These are phyloP conservation scores for Acmispon strigosus DNA, from an alignment of 306 rosid species.

Conservation along the genomic window DNA sequence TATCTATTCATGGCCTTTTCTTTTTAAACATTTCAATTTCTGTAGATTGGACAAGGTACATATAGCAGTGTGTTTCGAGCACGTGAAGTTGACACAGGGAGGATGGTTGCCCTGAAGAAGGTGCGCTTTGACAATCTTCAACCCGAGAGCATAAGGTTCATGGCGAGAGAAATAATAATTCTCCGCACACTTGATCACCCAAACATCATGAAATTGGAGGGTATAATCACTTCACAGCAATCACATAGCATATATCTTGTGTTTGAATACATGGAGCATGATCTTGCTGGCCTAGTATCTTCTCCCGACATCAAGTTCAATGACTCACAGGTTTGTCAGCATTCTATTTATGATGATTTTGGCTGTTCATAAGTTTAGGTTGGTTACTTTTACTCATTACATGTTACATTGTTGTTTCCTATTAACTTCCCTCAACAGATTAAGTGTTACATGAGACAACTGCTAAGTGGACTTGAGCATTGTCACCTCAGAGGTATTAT, in stretches of 20 bases:
- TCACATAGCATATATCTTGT: slow-evolving; percentile 89
- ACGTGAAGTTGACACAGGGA: slow-evolving; percentile 72
- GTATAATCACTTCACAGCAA: slow-evolving; percentile 64
- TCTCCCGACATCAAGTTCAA: slow-evolving; percentile 63
- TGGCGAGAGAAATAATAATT: slow-evolving; percentile 87
- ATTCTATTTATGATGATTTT: background rate
- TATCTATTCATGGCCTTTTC: background rate
- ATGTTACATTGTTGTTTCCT: slow-evolving; percentile 12
- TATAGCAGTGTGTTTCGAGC: slow-evolving; percentile 93
- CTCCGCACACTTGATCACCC: slow-evolving; percentile 94
- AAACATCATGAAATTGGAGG: slow-evolving; percentile 89
- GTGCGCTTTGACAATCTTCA: slow-evolving; percentile 81
- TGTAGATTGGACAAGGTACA: slow-evolving; percentile 92
- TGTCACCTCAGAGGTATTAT: slow-evolving; percentile 84
- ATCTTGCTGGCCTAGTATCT: slow-evolving; percentile 85
- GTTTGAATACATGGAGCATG: slow-evolving; percentile 98
- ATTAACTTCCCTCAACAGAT: slow-evolving; percentile 35
- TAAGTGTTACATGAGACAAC: slow-evolving; percentile 93
- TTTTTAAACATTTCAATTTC: background rate
- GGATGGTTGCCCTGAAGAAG: slow-evolving; percentile 84
- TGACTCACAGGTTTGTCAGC: slow-evolving; percentile 65
- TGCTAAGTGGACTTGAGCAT: slow-evolving; percentile 85
- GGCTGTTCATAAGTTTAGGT: background rate
- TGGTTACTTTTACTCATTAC: background rate
- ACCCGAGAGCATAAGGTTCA: slow-evolving; percentile 83